Base-by-base conservation (phyloP, 2,329 filamentous ascomycete species). In the Fusarium sp. region DNA sequence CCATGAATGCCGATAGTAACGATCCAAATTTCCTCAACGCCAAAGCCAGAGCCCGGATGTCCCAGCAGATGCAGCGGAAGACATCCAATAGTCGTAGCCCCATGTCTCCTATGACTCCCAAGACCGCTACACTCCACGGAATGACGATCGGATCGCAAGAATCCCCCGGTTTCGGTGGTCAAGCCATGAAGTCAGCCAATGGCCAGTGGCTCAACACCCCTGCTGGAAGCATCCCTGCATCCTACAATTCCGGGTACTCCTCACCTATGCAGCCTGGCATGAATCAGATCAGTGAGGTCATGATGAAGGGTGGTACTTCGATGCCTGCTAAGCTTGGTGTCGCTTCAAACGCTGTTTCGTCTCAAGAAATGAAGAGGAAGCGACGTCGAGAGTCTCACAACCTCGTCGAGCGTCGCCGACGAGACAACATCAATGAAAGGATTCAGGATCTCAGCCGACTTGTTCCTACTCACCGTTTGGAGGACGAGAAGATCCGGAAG, bases 361-460 rank as follows among this genome's bases (percentile, higher is more conserved):
- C 94, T 2, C 94, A 97, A 77, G 96, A 98, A 80, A 94, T 95
- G 77, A 98, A 98, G 88, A 90, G 94, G 75, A 93, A 95, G 80
- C 89, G 95, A 67, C 90, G 96, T 65, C 89, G 96, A 41, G 96
- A 98, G 78, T 98, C 95, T 2, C 96, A 99, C 84, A 98, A 99
- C 79, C 87, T 97, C 41, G 96, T 99, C 14, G 96, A 99, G 84
- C 93, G 96, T 61, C 91, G 96, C 55, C 92, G 96, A 68, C 90
- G 96, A 69, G 96, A 98, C 83, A 98, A 98, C 79, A 99, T 99
- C 85, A 99, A 99, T 75, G 96, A 99, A 82, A 91, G 96, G 45
- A 99, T 99, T 70, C 95, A 98, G 78, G 96, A 99, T 78, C 88
- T 99, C 11, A 97, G 95, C 78, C 93, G 94, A 76, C 88, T 99